These are phyloP conservation scores for Rosa multiflora DNA, from an alignment of 306 rosid genomes.

Conservation along the genomic window DNA sequence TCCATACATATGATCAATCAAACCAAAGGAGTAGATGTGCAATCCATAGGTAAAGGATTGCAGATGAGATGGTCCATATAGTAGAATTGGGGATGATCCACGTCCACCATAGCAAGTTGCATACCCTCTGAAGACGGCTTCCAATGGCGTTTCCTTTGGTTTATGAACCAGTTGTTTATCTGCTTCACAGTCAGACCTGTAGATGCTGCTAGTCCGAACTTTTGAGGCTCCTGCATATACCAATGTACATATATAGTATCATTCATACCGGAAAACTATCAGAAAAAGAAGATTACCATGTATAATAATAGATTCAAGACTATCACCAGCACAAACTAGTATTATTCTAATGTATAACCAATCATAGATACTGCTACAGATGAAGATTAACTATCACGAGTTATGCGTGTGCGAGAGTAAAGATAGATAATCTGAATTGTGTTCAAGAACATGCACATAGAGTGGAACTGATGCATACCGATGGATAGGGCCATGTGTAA, in stretches of 20 bases:
- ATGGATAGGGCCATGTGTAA: slow-evolving; percentile 48
- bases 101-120: slow-evolving; percentile 46
- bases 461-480: slow-evolving; percentile 24
- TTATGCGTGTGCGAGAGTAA: not conserved
- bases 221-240: slow-evolving; percentile 43
- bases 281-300: not conserved
- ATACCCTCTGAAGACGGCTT: slow-evolving; percentile 49
- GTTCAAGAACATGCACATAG: not conserved
- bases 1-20: not conserved
- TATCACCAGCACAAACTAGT: not conserved
- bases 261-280: not conserved
- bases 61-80: slow-evolving; percentile 34
- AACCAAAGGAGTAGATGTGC: slow-evolving; percentile 35
- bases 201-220: slow-evolving; percentile 41
- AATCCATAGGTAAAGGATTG: slow-evolving; percentile 43
- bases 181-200: slow-evolving; percentile 53
- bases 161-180: slow-evolving; percentile 57
- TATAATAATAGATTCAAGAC: not conserved
- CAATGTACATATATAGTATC: not conserved
- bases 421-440: not conserved
- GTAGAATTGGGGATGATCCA: slow-evolving; percentile 36
- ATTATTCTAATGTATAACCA: not conserved
- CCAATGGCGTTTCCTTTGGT: slow-evolving; percentile 60
- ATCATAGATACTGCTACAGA: not conserved
- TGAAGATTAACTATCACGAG: not conserved